A percentile compares a stretch with the other conserved stretches of the same genome.
phyloP scores from a whole-genome alignment of 148 eudicot genomes.

The Chenopodium berlandieri region DNA sequence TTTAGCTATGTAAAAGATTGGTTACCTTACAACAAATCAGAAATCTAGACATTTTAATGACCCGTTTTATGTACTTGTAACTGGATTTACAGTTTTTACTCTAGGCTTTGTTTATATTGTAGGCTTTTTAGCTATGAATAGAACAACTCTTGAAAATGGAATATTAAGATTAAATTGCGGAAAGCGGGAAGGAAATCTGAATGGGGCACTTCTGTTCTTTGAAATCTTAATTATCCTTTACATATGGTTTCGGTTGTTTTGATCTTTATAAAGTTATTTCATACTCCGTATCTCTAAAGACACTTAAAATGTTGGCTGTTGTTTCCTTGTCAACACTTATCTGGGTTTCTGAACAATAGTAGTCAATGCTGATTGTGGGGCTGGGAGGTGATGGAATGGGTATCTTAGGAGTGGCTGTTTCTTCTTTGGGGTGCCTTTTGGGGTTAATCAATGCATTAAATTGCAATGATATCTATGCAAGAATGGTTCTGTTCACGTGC shows the following conservation, averaged over 20 bases:
- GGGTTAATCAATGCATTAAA: not conserved
- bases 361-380: too few species aligned
- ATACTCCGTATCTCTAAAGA: too few species aligned
- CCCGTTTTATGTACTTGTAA: not conserved
- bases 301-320: too few species aligned
- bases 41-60: not conserved
- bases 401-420: too few species aligned
- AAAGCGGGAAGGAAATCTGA: not conserved
- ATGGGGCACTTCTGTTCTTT: not conserved
- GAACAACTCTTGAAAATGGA: not conserved
- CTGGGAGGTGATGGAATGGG: too few species aligned
- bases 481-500: not conserved
- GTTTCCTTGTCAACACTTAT: too few species aligned
- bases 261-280: too few species aligned
- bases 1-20: not conserved
- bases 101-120: not conserved
- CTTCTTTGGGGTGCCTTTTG: not conserved
- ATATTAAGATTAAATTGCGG: not conserved
- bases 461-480: not conserved
- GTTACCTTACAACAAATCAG: not conserved
- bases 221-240: too few species aligned
- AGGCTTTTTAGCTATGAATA: not conserved
- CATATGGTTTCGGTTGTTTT: too few species aligned
- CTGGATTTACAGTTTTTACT: not conserved
- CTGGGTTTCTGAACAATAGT: too few species aligned